These are phyloP conservation scores for Nemania bipapillata DNA, from an alignment of 2,329 filamentous ascomycete genomes.

Conservation along the genomic window DNA sequence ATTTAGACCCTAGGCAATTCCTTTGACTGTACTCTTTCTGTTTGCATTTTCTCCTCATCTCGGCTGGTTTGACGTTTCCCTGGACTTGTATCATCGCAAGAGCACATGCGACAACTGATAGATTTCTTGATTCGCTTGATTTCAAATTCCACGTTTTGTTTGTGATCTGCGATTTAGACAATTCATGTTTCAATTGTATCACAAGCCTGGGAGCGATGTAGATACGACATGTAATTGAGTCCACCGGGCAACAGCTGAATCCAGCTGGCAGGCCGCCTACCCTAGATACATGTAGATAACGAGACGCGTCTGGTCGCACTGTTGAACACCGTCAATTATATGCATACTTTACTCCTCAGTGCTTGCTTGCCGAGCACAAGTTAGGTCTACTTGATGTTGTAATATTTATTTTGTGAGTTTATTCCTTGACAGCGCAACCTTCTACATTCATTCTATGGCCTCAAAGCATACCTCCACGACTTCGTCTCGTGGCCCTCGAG, in stretches of 20 bases:
- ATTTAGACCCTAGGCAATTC: constrained; percentile 72
- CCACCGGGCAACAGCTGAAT: not conserved
- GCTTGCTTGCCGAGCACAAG: not conserved
- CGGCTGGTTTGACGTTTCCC: constrained; percentile 50
- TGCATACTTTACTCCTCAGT: not conserved
- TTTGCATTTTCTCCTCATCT: constrained; percentile 51
- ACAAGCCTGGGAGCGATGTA: not conserved
- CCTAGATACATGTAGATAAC: too few relatives aligned
- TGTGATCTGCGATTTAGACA: constrained; percentile 11
- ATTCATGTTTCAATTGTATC: not conserved
- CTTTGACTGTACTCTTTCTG: constrained; percentile 56
- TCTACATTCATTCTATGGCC: constrained; percentile 52
- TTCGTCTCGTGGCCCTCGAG: constrained; percentile 51
- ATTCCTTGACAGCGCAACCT: not conserved
- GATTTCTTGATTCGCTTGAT: constrained; percentile 48
- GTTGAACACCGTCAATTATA: not conserved
- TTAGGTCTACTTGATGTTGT: not conserved
- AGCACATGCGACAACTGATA: constrained; percentile 54
- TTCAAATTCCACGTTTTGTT: constrained; percentile 16
- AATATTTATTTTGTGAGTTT: not conserved
- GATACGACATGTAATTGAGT: not conserved
- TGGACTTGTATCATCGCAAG: constrained; percentile 47
- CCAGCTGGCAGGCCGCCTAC: too few relatives aligned
- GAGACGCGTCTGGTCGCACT: not conserved
- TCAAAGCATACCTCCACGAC: constrained; percentile 55